Evolutionary conservation across 2,329 filamentous ascomycete genomes (phyloP).

Genomic region (Huntiella savannae): DNA sequence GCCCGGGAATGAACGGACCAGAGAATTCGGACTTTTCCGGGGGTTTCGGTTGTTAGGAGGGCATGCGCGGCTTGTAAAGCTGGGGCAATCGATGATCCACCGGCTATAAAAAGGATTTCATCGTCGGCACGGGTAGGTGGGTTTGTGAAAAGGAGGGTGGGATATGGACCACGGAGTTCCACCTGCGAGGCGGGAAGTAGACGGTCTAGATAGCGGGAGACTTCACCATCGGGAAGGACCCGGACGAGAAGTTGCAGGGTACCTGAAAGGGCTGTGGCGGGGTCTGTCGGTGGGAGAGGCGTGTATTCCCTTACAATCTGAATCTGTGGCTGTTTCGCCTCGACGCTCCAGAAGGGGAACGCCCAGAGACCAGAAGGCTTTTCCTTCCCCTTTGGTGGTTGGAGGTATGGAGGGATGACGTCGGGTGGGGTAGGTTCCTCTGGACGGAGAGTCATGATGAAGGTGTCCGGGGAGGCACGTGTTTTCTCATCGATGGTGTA

Average conservation of each 20-base stretch:
- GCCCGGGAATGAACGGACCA: constrained; percentile 55
- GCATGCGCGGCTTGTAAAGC: constrained; percentile 62
- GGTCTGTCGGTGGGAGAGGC: constrained; percentile 43
- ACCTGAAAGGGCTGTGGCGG: constrained; percentile 18
- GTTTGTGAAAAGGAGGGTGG: constrained; percentile 37
- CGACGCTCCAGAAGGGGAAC: constrained; percentile 63
- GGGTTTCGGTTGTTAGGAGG: constrained; percentile 24
- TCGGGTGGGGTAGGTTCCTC: constrained; percentile 11
- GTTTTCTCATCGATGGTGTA: constrained; percentile 46
- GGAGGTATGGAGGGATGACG: constrained; percentile 14
- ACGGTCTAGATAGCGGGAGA: constrained; percentile 60
- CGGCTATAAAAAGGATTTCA: constrained; percentile 65
- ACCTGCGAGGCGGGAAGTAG: constrained; percentile 44
- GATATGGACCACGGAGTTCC: constrained; percentile 60
- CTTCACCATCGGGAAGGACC: constrained; percentile 61
- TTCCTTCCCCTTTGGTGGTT: constrained; percentile 8
- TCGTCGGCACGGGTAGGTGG: constrained; percentile 17
- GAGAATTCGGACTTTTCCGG: constrained; percentile 42
- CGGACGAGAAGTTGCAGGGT: constrained; percentile 57
- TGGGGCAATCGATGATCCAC: constrained; percentile 81
- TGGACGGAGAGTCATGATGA: constrained; percentile 46
- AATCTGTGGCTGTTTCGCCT: constrained; percentile 85
- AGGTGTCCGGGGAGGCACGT: constrained; percentile 44
- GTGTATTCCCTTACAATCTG: constrained; percentile 89
- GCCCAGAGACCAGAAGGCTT: constrained; percentile 18